A percentile compares a stretch with the other conserved stretches of the same genome.
Evolutionary conservation across 176 grass and related monocot genomes (phyloP).

Genomic region (Triticum urartu): DNA sequence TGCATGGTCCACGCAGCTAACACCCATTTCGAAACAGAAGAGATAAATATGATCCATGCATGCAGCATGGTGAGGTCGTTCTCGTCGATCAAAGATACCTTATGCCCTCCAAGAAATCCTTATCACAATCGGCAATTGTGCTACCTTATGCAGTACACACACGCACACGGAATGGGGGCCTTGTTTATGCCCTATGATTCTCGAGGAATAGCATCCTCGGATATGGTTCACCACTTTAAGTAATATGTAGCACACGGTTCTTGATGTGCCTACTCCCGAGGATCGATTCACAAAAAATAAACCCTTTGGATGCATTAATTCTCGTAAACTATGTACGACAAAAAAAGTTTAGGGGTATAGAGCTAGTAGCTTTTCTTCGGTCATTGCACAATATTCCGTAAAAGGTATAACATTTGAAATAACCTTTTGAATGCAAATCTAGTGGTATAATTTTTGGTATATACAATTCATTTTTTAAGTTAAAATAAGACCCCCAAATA

Average conservation of each 20-base stretch:
- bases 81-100: slow-evolving; percentile 32
- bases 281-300: slow-evolving; percentile 16
- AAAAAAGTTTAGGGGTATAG: not conserved
- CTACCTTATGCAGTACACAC: not conserved
- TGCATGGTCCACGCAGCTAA: slow-evolving; percentile 15
- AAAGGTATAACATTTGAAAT: not conserved
- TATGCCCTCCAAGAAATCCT: slow-evolving; percentile 33
- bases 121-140: slow-evolving; percentile 28
- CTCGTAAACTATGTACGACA: not conserved
- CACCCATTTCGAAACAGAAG: not conserved
- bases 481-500: too few relatives aligned
- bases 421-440: not conserved
- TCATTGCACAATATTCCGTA: not conserved
- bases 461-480: not conserved
- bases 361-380: not conserved
- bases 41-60: not conserved
- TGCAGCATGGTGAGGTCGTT: not conserved
- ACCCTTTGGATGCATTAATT: not conserved
- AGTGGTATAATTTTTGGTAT: not conserved
- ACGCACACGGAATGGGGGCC: not conserved
- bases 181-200: slow-evolving; percentile 24
- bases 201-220: slow-evolving; percentile 44
- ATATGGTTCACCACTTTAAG: slow-evolving; percentile 44
- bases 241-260: slow-evolving; percentile 31
- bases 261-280: slow-evolving; percentile 19